phyloP scores from a whole-genome alignment of 768 basidiomycete species.

The Russula lepida region DNA sequence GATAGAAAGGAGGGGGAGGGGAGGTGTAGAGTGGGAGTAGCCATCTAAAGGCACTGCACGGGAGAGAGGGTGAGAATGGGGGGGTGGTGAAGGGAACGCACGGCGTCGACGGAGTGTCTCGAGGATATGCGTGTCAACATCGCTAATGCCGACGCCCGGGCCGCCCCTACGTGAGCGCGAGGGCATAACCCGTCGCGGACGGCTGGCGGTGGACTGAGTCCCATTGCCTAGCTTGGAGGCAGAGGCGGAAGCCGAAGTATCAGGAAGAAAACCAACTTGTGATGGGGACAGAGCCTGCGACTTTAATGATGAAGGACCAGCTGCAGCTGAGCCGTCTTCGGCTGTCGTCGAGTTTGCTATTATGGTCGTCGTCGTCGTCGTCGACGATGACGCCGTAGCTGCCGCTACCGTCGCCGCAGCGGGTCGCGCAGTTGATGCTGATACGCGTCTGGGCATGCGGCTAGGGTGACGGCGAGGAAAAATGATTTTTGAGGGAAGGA shows the following conservation, averaged over 20 bases:
- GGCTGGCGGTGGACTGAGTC: constrained; percentile 24
- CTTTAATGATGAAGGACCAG: not conserved
- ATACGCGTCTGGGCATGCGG: constrained; percentile 17
- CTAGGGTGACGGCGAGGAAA: not conserved
- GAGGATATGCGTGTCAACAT: constrained; percentile 75
- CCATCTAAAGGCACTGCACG: not conserved
- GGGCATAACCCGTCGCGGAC: constrained; percentile 74
- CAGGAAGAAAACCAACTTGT: constrained; percentile 7
- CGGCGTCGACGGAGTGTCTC: constrained; percentile 73
- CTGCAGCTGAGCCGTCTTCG: not conserved
- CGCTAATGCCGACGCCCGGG: constrained; percentile 70
- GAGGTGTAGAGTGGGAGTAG: not conserved
- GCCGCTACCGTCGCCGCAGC: not conserved
- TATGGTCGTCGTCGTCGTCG: not conserved
- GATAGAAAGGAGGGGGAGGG: not conserved
- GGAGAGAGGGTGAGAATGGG: not conserved
- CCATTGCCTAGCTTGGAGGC: not conserved
- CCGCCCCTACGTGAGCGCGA: constrained; percentile 74
- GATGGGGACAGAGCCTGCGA: not conserved
- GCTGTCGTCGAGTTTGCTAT: not conserved
- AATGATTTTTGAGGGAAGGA: not conserved
- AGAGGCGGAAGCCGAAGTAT: not conserved
- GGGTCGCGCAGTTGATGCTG: constrained; percentile 4
- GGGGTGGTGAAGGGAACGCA: constrained; percentile 32
- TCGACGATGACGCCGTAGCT: not conserved